These are phyloP conservation scores for Hortaea werneckii DNA, from an alignment of 2,329 filamentous ascomycete species.

Conservation along the genomic window DNA sequence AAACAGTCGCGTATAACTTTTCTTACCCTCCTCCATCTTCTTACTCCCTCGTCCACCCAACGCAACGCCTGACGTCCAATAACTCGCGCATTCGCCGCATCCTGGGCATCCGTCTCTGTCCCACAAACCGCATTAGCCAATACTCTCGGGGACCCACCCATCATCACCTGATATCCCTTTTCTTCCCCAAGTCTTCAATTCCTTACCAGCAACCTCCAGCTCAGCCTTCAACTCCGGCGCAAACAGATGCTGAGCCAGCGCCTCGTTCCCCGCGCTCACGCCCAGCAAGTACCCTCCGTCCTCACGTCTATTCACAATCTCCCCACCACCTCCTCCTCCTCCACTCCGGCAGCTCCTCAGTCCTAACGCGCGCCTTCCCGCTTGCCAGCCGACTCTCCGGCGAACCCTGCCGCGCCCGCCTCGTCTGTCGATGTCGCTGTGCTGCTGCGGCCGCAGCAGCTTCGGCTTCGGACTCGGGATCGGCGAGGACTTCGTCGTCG, in stretches of 20 bases:
- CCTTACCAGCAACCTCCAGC: conserved; percentile 4
- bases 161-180: too few relatives aligned
- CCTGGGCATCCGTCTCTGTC: conserved; percentile 12
- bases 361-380: not conserved
- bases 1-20: too few relatives aligned
- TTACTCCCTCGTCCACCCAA: conserved; percentile 11
- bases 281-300: conserved; percentile 18
- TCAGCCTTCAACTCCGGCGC: conserved; percentile 4
- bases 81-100: conserved; percentile 14
- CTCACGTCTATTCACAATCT: conserved; percentile 19
- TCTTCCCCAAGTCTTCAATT: too few relatives aligned
- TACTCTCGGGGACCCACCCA: too few relatives aligned
- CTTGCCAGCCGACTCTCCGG: conserved; percentile 2
- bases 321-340: conserved; percentile 6
- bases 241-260: not conserved
- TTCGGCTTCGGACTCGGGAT: conserved; percentile 16
- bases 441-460: not conserved
- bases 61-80: conserved; percentile 18
- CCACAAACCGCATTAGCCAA: not conserved
- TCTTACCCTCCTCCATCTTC: conserved; percentile 17
- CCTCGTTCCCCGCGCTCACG: conserved; percentile 2
- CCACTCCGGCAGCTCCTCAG: not conserved
- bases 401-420: conserved; percentile 9
- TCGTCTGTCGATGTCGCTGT: conserved; percentile 4
- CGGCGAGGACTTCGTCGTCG: conserved; percentile 19